These are phyloP conservation scores for Agrocybe praecox DNA, from an alignment of 768 basidiomycete species.

Conservation along the genomic window DNA sequence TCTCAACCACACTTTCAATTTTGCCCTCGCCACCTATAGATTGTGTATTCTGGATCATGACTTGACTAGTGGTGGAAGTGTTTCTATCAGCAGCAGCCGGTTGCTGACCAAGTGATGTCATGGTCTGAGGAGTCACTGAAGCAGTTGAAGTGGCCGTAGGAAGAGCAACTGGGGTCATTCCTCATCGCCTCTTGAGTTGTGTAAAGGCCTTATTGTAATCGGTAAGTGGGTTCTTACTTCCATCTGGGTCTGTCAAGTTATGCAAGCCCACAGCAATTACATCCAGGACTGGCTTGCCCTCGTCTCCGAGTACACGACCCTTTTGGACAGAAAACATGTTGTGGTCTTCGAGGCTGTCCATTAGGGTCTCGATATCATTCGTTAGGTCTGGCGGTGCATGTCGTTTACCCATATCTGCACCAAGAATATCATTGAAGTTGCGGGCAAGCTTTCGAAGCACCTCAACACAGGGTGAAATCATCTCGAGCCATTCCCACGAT, in stretches of 20 bases:
- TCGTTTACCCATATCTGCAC: constrained; percentile 29
- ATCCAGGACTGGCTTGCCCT: not conserved
- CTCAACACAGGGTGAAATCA: constrained; percentile 30
- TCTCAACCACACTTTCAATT: not conserved
- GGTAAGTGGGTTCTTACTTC: constrained; percentile 17
- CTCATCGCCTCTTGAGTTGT: constrained; percentile 9
- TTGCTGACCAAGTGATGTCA: not conserved
- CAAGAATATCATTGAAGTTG: constrained; percentile 25
- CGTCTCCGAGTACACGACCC: constrained; percentile 13
- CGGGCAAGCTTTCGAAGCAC: constrained; percentile 17
- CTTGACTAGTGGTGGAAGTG: no score
- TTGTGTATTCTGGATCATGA: no score
- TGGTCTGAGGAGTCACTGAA: not conserved
- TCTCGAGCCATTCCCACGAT: constrained; percentile 36
- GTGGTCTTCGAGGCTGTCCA: constrained; percentile 21
- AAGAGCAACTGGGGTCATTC: constrained; percentile 2
- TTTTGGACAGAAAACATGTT: constrained; percentile 16
- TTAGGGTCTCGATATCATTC: constrained; percentile 28
- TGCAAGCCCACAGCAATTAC: not conserved
- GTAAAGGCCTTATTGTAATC: constrained; percentile 28
- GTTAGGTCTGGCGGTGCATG: constrained; percentile 28
- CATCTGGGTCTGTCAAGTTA: constrained; percentile 8
- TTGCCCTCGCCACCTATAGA: no score
- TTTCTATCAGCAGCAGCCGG: not conserved
- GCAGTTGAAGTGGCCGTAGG: not conserved